Base-by-base conservation (phyloP, 179 eudicot genomes). In the Actinidia polygama region DNA sequence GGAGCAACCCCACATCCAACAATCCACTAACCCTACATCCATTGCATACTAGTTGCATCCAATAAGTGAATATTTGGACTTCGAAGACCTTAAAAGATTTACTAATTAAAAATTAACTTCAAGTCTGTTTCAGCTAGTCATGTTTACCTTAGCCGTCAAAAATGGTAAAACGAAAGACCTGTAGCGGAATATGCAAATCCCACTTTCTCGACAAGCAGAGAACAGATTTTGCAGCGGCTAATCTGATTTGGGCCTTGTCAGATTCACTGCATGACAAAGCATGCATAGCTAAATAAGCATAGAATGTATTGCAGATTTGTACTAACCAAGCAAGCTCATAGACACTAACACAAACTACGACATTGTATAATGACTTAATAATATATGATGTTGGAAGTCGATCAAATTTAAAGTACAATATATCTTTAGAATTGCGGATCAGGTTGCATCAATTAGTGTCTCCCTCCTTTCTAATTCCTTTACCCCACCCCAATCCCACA, bases 211-310 rank as follows among this genome's bases (percentile, higher is more conserved):
- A 95, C 79, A 96, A 93, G 83, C 89, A 85, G 77, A 96, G 91
- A 78, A 96, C 90, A 83, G 96, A 91, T 85, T 92, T 96, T 57
- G 98, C 98, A 77, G 98, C 98, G 81, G 94, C 97, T 90, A 96
- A 85, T 83, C 88, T 91, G 83, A 92, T 83, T 57, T 83, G 82
- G 36, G 86, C 91, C 90, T 81, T 80, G 85, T 91, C 95, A 81
- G 70, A 75, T 86, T 86, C 93, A 85, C 99, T 96, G 93, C 86
- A 87, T 55, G 73, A 55, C 51, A 80, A n/a, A 81, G 66, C 57
- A 66, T 23, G 9, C 75, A 64, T 46, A 59, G 63, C 47, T 51
- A 63, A 21, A 73, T 61, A 50, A 81, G 82, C 73, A 73, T 3
- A 49, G 49, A 57, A 15, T 62, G 59, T 44, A 23, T 53, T 73